Evolutionary conservation across 2,329 filamentous ascomycete species (phyloP).

Genomic region (Epichloe gansuensis): DNA sequence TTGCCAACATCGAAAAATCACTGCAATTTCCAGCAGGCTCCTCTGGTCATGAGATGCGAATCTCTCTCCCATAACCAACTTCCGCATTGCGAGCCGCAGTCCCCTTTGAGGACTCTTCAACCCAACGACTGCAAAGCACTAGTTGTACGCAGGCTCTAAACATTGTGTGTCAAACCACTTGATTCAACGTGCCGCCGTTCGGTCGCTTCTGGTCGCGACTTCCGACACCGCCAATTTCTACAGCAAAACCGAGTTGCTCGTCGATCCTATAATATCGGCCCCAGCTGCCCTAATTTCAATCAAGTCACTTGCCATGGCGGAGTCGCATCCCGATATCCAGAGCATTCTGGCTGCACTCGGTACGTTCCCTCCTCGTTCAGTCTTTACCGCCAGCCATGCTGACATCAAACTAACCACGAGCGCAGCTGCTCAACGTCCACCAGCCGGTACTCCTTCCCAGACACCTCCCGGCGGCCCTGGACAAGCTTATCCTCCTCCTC

Average conservation of each 20-base stretch:
- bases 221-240: not conserved
- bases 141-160: not conserved
- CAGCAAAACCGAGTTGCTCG: not conserved
- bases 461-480: slow-evolving; percentile 25
- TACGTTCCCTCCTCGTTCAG: slow-evolving; percentile 17
- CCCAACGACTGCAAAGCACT: not conserved
- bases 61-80: not conserved
- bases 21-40: not conserved
- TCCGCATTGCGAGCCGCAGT: not conserved
- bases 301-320: slow-evolving; percentile 20
- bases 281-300: not conserved
- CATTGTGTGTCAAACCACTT: not conserved
- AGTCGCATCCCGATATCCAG: slow-evolving; percentile 29
- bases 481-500: slow-evolving; percentile 28
- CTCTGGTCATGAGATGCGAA: not conserved
- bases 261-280: not conserved
- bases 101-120: not conserved
- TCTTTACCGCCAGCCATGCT: not conserved
- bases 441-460: slow-evolving; percentile 30
- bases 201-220: not conserved
- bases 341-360: slow-evolving; percentile 37
- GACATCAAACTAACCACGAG: not conserved
- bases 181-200: not conserved
- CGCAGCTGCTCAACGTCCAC: slow-evolving; percentile 32
- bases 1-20: slow-evolving; percentile 1